Evolutionary conservation across 768 basidiomycete genomes (phyloP), one percentile per base, ranked within the genome.

Genomic region (Trametes villosa): DNA sequence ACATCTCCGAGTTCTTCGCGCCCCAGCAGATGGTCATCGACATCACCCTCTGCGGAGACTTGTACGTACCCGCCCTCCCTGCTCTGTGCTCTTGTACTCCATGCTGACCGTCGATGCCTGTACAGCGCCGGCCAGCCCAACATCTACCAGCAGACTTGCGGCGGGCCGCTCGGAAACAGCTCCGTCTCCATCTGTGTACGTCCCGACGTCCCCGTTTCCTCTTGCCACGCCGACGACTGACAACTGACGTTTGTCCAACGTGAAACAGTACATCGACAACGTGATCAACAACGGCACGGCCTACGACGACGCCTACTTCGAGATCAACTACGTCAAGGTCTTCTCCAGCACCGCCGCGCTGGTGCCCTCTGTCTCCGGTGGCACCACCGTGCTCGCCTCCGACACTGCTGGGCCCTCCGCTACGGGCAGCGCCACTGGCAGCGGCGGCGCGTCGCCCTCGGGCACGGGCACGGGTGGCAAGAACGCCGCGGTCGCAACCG

Each of bases 321-420:
- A 88, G 70, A 76, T 89, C 68, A 76, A 79, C 47, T 83, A 82
- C 64, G 72, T 90, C 54, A 81, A 83, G 13, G 82, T 83, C 4
- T 87, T 85, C 57, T 67, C 65, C 60, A 45, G 40, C 46, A 59
- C 40, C 54, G 22, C 46, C 50, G 20, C 65, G 24, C 38, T 62
- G 57, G 41, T 27, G 33, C 41, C 54, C 31, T n/a, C 38, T 46
- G 30, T 46, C 54, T 41, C 50, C 46, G 42, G 44, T 46, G 42
- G 50, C 22, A 59, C 44, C 53, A 48, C 61, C 44, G 46, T 52
- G 30, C 40, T 55, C 56, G 51, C 29, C 41, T 27, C 61, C 22
- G 57, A 54, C 51, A 53, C 45, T 41, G 46, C 63, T 29, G 27
- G 59, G 4, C 22, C 57, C 44, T 27, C 52, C 27, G 29, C 45